A percentile compares a stretch with the other conserved stretches of the same genome.
phyloP scores from a whole-genome alignment of 768 basidiomycete genomes.

The Leccinum barrowsii region DNA sequence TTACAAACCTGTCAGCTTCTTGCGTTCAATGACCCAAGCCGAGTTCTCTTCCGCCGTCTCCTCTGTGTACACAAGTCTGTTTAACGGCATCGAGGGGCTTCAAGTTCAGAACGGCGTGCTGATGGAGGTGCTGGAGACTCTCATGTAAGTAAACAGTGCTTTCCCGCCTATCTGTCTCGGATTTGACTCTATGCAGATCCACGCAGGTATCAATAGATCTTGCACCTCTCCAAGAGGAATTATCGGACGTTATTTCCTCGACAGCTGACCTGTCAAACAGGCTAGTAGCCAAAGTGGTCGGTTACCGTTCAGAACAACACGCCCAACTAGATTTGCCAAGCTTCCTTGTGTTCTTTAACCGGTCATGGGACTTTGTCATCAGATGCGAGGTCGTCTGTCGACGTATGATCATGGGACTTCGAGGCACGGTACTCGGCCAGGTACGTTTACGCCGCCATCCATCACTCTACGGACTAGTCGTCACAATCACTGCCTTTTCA shows the following conservation, averaged over 20 bases:
- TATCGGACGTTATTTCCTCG: conserved; percentile 73
- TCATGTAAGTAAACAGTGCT: conserved; percentile 34
- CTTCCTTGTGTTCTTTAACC: conserved; percentile 80
- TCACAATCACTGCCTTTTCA: conserved; percentile 27
- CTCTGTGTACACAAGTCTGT: conserved; percentile 55
- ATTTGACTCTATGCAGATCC: conserved; percentile 30
- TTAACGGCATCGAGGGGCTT: conserved; percentile 66
- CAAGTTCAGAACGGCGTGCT: conserved; percentile 59
- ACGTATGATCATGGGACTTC: conserved; percentile 88
- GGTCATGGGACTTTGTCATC: conserved; percentile 88
- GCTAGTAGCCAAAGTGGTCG: conserved; percentile 74
- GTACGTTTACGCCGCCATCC: conserved; percentile 36
- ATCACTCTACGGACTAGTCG: background rate
- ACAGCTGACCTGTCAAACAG: conserved; percentile 84
- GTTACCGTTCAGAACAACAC: conserved; percentile 76
- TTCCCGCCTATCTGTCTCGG: background rate
- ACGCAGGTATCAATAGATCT: conserved; percentile 39
- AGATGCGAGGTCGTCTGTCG: conserved; percentile 81
- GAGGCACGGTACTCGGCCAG: conserved; percentile 84
- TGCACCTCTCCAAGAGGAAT: conserved; percentile 55
- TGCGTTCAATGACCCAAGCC: conserved; percentile 64
- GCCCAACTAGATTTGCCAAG: conserved; percentile 63
- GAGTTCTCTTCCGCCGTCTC: conserved; percentile 66
- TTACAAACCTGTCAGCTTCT: conserved; percentile 45
- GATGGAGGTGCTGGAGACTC: conserved; percentile 51